A percentile compares a stretch with the other conserved stretches of the same genome.
phyloP scores from a whole-genome alignment of 371 early-diverging fungal species.

The Neoconidiobolus thromboides region DNA sequence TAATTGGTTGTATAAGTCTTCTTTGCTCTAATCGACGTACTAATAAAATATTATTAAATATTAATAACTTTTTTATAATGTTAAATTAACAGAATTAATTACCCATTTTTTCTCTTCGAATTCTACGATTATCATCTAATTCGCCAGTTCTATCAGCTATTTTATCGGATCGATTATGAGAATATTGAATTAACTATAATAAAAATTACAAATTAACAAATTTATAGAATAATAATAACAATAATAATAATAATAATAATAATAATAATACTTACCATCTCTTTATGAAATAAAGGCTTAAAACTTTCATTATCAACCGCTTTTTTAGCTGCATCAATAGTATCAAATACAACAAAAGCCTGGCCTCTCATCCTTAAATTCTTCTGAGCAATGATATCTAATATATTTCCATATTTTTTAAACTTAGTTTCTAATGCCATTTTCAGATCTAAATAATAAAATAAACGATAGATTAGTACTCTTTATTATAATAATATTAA shows the following conservation, averaged over 20 bases:
- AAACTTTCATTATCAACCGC: conserved; percentile 72
- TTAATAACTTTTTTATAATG: background rate
- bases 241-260: background rate
- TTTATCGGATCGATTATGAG: conserved; percentile 59
- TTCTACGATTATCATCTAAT: conserved; percentile 19
- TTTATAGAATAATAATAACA: background rate
- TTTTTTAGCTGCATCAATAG: conserved; percentile 55
- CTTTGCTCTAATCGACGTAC: conserved; percentile 4
- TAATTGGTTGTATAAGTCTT: background rate
- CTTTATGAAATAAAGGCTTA: conserved; percentile 56
- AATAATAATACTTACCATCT: conserved; percentile 34
- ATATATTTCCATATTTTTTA: conserved; percentile 65
- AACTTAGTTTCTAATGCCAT: conserved; percentile 64
- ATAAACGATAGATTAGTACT: too few species aligned
- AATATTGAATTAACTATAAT: conserved; percentile 49
- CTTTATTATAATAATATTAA: background rate
- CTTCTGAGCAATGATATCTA: conserved; percentile 65
- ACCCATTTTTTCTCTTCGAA: conserved; percentile 39
- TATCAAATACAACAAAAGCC: conserved; percentile 76
- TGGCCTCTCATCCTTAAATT: conserved; percentile 81
- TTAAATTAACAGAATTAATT: background rate
- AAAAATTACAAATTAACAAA: background rate
- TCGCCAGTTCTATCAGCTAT: conserved; percentile 58
- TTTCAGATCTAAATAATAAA: conserved; percentile 25
- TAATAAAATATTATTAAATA: background rate